Percentiles rank a stretch among this genome's conserved stretches.
Evolutionary conservation across 306 rosid genomes (phyloP).

Genomic region (Acmispon strigosus): DNA sequence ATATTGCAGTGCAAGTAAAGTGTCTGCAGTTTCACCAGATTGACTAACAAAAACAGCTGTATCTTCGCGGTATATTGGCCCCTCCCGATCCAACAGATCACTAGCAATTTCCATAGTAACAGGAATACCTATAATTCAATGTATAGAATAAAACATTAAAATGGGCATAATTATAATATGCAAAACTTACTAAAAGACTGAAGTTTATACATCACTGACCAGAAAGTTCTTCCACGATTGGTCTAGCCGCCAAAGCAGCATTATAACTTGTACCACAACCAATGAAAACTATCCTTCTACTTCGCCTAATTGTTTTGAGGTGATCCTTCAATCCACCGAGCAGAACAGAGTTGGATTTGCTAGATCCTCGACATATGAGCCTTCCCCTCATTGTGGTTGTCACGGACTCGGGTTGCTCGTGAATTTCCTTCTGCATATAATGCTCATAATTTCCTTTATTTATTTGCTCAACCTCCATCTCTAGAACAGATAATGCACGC

Average conservation of each 20-base stretch:
- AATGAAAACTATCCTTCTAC: slow-evolving; percentile 83
- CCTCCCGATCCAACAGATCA: slow-evolving; percentile 94
- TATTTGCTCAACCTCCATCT: slow-evolving; percentile 98
- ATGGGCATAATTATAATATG: slow-evolving; percentile 1
- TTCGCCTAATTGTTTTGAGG: slow-evolving; percentile 94
- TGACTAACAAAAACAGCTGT: slow-evolving; percentile 97
- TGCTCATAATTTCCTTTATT: slow-evolving; percentile 89
- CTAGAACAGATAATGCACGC: slow-evolving; percentile 91
- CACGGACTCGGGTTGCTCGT: slow-evolving; percentile 92
- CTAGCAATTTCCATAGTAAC: slow-evolving; percentile 99
- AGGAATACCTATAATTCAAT: slow-evolving; percentile 64
- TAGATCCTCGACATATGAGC: slow-evolving; percentile 69
- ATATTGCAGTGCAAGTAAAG: slow-evolving; percentile 82
- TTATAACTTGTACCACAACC: slow-evolving; percentile 99
- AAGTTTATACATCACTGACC: slow-evolving; percentile 48
- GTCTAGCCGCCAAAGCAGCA: slow-evolving; percentile 98
- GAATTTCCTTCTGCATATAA: slow-evolving; percentile 98
- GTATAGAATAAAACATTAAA: slow-evolving; percentile 11
- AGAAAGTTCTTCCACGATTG: slow-evolving; percentile 95
- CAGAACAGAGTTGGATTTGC: slow-evolving; percentile 76
- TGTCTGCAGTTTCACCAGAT: slow-evolving; percentile 99
- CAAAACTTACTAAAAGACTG: not conserved
- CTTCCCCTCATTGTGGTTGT: slow-evolving; percentile 98
- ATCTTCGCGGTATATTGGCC: slow-evolving; percentile 94
- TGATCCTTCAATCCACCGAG: slow-evolving; percentile 96